Evolutionary conservation across 176 grass and related monocot genomes (phyloP), one percentile per base, ranked within the genome.

Genomic region (Phoenix roebelenii): DNA sequence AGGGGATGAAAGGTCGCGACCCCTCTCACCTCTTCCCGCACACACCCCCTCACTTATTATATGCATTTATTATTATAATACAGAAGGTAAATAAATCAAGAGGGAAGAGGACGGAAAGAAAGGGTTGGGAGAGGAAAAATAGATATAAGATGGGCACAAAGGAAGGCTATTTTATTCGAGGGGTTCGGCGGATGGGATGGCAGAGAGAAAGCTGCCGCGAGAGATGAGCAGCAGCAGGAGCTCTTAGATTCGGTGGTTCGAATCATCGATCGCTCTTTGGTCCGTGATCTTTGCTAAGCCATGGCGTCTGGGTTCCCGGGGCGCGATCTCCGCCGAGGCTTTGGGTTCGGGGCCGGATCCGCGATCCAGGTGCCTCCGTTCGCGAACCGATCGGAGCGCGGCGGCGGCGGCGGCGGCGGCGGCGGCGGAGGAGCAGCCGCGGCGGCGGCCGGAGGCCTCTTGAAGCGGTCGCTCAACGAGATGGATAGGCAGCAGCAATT

Each of bases 401-500:
- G 2, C 1, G 35, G 35, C 63, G 55, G 70, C n/a, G 44, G 68
- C 4, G 49, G 23, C 28, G 78, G 18, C 35, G 35, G 35, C 35
- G 55, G 70, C n/a, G 44, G 68, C 4, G 49, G 23, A 17, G 49
- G 22, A 17, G 12, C 18, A 44, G 35, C 9, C 0, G 35, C 5
- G 63, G 44, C 28, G 78, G 18, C 35, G 35, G 35, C 35, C 10
- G 35, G 9, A 44, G 9, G 35, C 12, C 68, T 83, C 10, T 67
- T 91, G 29, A 91, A 97, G 83, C 74, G 92, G 69, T 71, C 70
- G 56, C 70, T 85, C 48, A 77, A 80, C 53, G 87, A 97, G 58
- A 65, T 91, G 49, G 92, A 91, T 75, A 75, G 78, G 28, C 84
- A 82, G 51, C 79, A 69, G n/a, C 70, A 76, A 26, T 19, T 74